Evolutionary conservation across 176 grass and related monocot genomes (phyloP), one percentile per base, ranked within the genome.

Genomic region (Leersia perrieri): DNA sequence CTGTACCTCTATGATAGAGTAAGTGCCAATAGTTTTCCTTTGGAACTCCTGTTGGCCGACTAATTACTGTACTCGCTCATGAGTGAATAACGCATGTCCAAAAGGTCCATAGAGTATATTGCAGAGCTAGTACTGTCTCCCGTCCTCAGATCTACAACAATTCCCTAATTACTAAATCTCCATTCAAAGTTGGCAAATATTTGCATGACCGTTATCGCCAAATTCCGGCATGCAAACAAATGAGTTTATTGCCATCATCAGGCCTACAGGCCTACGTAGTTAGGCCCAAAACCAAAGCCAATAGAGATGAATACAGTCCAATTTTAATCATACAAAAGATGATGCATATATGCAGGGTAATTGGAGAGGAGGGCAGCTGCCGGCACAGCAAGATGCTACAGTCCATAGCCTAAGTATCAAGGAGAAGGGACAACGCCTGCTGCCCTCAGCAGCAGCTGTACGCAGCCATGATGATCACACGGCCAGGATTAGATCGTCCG

Each of bases 301-400:
- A n/a, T n/a, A n/a, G n/a, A n/a, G n/a, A 49, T 18, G 4, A 16
- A 49, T 20, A 20, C 20, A 49, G 20, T 20, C 16, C 16, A 49
- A 5, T 51, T 51, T 51, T 53, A 53, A 53, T 53, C 14, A 53
- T 53, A n/a, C 22, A 53, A 53, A 53, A 53, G 49, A 53, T 53
- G 47, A 57, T 25, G 35, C 7, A 7, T 38, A 38, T 38, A 38
- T 38, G 53, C 78, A 89, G 82, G 87, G 55, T 44, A 82, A 42
- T 47, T 85, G 87, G 87, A 72, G 58, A 66, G 78, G 38, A 74
- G 66, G 58, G 10, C 60, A 29, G 33, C 44, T 29, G 33, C 44
- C 34, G 33, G 20, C 18, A 31, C 82, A 76, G 44, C 72, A 89
- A 58, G 87, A 76, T 22, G 66, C 11, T 82, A 44, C 61, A 3